A percentile compares a stretch with the other conserved stretches of the same genome.
phyloP scores from a whole-genome alignment of 2,329 filamentous ascomycete species.

The Stagonosporopsis tanaceti region DNA sequence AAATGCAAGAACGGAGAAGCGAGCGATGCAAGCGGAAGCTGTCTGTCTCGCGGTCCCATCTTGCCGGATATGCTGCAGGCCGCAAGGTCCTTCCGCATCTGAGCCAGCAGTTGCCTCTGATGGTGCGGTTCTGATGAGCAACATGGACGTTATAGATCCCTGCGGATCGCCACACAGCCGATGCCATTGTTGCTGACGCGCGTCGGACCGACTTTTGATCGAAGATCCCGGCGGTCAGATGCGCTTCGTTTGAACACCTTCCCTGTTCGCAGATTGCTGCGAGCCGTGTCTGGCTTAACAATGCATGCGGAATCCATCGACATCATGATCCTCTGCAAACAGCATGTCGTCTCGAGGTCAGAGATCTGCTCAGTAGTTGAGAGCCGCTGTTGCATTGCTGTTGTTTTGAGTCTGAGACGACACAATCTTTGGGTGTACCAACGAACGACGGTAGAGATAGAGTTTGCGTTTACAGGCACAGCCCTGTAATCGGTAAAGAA shows the following conservation, averaged over 20 bases:
- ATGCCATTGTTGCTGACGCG: constrained; percentile 3
- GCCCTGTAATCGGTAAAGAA: constrained; percentile 8
- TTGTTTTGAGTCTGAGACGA: constrained; percentile 15
- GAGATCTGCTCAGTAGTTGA: neutral
- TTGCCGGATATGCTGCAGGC: neutral
- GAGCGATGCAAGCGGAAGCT: constrained; percentile 5
- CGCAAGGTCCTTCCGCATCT: constrained; percentile 1
- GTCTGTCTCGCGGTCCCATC: neutral
- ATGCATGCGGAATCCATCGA: neutral
- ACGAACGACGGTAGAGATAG: constrained; percentile 13
- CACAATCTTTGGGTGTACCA: constrained; percentile 12
- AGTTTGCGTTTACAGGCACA: constrained; percentile 14
- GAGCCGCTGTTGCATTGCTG: neutral
- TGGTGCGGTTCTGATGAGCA: neutral
- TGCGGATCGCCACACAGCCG: constrained; percentile 12
- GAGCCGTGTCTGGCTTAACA: constrained; percentile 3
- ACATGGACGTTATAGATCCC: constrained; percentile 7
- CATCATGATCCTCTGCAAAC: constrained; percentile 1
- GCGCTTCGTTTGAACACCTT: constrained; percentile 5
- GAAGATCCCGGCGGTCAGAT: constrained; percentile 9
- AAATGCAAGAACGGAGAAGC: constrained; percentile 4
- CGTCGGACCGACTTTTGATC: constrained; percentile 14
- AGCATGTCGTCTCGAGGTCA: neutral
- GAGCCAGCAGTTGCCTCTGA: neutral
- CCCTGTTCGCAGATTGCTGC: constrained; percentile 15